Evolutionary conservation across 176 grass and related monocot genomes (phyloP).

Genomic region (Hordeum marinum): DNA sequence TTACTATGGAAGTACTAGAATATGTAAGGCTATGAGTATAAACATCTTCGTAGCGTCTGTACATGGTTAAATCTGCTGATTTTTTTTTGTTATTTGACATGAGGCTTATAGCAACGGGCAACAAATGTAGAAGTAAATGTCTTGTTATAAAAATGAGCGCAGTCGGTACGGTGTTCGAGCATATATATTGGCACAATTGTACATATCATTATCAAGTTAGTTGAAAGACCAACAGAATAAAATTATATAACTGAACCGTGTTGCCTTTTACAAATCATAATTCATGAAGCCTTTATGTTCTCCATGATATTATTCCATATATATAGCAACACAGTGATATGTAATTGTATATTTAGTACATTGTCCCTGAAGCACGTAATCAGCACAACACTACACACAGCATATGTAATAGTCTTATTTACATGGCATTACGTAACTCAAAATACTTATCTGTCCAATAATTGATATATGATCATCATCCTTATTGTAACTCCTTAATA

Average conservation of each 20-base stretch:
- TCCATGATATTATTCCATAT: slow-evolving; percentile 41
- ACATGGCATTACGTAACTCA: slow-evolving; percentile 27
- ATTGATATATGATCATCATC: slow-evolving; percentile 30
- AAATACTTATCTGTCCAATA: slow-evolving; percentile 43
- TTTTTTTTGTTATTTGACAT: not conserved
- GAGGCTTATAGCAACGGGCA: not conserved
- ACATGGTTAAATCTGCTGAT: not conserved
- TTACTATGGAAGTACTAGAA: not conserved
- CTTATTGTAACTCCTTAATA: slow-evolving; percentile 34
- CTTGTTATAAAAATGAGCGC: not conserved
- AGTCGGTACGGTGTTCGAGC: not conserved
- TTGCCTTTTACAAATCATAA: slow-evolving; percentile 34
- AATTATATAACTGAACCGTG: slow-evolving; percentile 8
- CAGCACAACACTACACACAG: slow-evolving; percentile 13
- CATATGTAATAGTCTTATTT: slow-evolving; percentile 34
- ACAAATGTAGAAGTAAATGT: not conserved
- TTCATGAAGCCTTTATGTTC: slow-evolving; percentile 21
- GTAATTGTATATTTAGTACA: slow-evolving; percentile 32
- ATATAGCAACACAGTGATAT: slow-evolving; percentile 6
- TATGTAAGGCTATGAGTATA: not conserved
- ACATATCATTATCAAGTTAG: not conserved
- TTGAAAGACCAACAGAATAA: not conserved
- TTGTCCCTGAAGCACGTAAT: slow-evolving; percentile 28
- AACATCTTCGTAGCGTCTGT: not conserved
- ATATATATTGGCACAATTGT: not conserved